Conservation (phyloP, 768 basidiomycete genomes). For the Naematelia aurantialba region DNA sequence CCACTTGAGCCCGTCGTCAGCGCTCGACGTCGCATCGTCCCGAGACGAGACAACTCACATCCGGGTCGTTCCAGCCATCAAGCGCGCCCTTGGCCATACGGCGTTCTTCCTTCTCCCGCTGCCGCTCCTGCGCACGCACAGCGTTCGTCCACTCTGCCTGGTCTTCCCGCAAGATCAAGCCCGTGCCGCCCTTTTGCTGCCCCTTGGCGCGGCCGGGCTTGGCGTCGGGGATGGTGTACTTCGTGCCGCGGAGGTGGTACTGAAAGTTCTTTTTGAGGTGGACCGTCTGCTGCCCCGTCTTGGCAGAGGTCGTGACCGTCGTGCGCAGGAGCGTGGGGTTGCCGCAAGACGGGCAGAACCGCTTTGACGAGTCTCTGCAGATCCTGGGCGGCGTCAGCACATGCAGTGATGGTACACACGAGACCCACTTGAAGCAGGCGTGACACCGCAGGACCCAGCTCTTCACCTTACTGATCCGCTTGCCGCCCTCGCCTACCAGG, state of each 20-base stretch:
- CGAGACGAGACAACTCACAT: conserved; percentile 53
- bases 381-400: conserved; percentile 57
- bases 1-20: conserved; percentile 30
- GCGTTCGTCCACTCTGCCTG: conserved; percentile 82
- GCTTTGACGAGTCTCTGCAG: conserved; percentile 89
- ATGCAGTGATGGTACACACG: background rate
- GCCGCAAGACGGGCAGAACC: conserved; percentile 97
- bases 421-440: conserved; percentile 93
- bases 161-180: conserved; percentile 87
- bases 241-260: conserved; percentile 83
- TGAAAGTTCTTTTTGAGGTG: conserved; percentile 97
- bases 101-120: conserved; percentile 72
- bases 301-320: conserved; percentile 69
- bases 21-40: too few relatives aligned
- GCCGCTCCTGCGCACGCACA: conserved; percentile 68
- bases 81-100: conserved; percentile 57
- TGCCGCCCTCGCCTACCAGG: conserved; percentile 84
- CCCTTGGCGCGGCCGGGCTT: conserved; percentile 80
- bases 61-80: conserved; percentile 86
- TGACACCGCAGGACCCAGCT: conserved; percentile 96
- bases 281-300: conserved; percentile 63
- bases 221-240: conserved; percentile 85
- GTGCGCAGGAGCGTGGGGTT: conserved; percentile 84
- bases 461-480: conserved; percentile 81
- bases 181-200: conserved; percentile 66